Conservation (phyloP, 2,329 filamentous ascomycete species). For the Penicillium sp. region DNA sequence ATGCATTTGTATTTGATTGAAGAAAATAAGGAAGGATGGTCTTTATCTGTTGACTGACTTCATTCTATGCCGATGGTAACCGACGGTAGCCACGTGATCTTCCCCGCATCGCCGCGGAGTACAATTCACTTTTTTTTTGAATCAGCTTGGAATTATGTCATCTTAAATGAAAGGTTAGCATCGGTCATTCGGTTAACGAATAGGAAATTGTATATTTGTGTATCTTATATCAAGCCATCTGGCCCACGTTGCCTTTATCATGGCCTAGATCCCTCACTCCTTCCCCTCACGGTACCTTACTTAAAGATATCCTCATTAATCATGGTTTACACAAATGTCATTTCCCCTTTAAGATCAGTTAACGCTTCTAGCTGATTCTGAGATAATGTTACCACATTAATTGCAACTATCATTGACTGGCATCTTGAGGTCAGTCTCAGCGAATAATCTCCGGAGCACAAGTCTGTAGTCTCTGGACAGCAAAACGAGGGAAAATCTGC, state of each 20-base stretch:
- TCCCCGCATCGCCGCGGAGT: slow-evolving; percentile 18
- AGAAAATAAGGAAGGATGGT: slow-evolving; percentile 7
- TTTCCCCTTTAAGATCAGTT: no score
- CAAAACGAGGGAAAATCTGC: neutral
- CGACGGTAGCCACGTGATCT: slow-evolving; percentile 23
- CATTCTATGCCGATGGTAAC: slow-evolving; percentile 24
- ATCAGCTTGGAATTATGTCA: neutral
- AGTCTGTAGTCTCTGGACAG: neutral
- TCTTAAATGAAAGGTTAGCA: neutral
- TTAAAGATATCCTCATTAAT: neutral
- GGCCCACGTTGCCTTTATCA: neutral
- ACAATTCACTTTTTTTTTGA: neutral
- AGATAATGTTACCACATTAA: neutral
- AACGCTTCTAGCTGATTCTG: no score
- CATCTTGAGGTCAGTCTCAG: neutral
- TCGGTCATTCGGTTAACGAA: neutral
- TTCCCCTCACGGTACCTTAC: neutral
- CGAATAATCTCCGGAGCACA: neutral
- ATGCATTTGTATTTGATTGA: neutral
- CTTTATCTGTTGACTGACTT: slow-evolving; percentile 18
- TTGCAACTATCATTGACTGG: neutral
- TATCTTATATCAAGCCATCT: neutral
- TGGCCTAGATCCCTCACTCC: neutral
- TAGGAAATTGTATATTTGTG: neutral
- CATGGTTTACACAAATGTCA: no score